phyloP scores from a whole-genome alignment of 2,329 filamentous ascomycete genomes.

The Knoxdaviesia proteae region DNA sequence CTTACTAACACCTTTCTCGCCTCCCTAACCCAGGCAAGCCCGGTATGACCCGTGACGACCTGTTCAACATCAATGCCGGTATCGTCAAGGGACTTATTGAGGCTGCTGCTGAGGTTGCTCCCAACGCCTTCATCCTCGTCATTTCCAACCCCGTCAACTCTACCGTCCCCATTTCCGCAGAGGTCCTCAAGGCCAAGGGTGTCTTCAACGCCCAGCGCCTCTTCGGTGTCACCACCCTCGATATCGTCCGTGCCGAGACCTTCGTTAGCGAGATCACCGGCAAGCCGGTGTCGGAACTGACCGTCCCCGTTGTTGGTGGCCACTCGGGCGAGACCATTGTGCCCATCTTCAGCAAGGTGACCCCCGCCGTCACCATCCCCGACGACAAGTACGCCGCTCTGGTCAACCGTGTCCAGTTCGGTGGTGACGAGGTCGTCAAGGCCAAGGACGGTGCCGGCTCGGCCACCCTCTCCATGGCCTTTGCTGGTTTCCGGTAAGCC shows the following conservation, averaged over 20 bases:
- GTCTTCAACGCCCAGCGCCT: conserved; percentile 92
- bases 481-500: conserved; percentile 72
- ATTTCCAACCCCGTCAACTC: conserved; percentile 99
- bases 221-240: conserved; percentile 95
- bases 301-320: conserved; percentile 81
- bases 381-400: conserved; percentile 77
- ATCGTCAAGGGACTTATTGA: conserved; percentile 91
- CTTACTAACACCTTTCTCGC: conserved; percentile 7
- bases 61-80: conserved; percentile 98
- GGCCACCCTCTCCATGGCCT: conserved; percentile 85
- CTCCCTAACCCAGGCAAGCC: conserved; percentile 54
- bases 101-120: conserved; percentile 67
- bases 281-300: conserved; percentile 61
- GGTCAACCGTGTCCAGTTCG: conserved; percentile 90
- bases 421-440: conserved; percentile 91
- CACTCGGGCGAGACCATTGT: conserved; percentile 98
- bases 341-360: conserved; percentile 82
- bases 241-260: conserved; percentile 94
- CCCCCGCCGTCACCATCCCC: conserved; percentile 61
- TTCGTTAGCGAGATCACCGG: conserved; percentile 77
- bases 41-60: conserved; percentile 96
- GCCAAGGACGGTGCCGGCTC: conserved; percentile 84
- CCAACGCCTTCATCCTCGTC: conserved; percentile 86
- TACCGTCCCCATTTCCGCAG: conserved; percentile 89
- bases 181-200: conserved; percentile 81